Percentiles rank a stretch among this genome's conserved stretches.
phyloP scores from a whole-genome alignment of 208 protist genomes.

The Leishmania aethiopica region DNA sequence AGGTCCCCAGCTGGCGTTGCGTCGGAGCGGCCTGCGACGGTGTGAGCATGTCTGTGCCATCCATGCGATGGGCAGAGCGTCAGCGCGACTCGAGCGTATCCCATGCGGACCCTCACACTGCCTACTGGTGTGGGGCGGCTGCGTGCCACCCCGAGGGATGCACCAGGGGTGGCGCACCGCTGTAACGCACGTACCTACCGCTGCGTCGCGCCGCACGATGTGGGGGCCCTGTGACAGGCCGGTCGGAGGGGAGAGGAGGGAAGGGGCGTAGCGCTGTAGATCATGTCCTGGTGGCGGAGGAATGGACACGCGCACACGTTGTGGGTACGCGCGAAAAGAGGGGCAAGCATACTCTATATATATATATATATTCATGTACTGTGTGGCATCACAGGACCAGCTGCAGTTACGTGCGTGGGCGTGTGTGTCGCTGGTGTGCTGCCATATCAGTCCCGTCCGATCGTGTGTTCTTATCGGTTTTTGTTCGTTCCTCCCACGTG shows the following conservation, averaged over 20 bases:
- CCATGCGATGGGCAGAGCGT: neutral
- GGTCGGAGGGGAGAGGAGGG: neutral
- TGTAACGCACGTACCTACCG: neutral
- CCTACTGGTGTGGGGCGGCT: neutral
- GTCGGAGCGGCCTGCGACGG: neutral
- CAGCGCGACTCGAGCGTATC: neutral
- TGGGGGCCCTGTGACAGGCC: neutral
- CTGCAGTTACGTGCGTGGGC: neutral
- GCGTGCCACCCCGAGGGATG: neutral
- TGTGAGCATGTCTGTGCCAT: neutral
- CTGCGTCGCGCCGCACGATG: neutral
- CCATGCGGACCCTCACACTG: neutral
- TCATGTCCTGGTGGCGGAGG: too few relatives aligned
- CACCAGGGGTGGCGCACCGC: neutral
- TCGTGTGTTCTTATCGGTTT: too few relatives aligned
- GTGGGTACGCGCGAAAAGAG: too few relatives aligned
- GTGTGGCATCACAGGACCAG: neutral
- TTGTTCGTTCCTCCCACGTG: too few relatives aligned
- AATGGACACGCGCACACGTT: too few relatives aligned
- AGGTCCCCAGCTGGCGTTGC: neutral
- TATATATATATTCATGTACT: neutral
- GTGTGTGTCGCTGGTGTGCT: neutral
- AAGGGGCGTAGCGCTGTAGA: too few relatives aligned
- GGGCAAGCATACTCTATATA: too few relatives aligned
- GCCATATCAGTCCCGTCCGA: too few relatives aligned